Conservation (phyloP, 2,329 filamentous ascomycete species). For the Exserohilum turcica region DNA sequence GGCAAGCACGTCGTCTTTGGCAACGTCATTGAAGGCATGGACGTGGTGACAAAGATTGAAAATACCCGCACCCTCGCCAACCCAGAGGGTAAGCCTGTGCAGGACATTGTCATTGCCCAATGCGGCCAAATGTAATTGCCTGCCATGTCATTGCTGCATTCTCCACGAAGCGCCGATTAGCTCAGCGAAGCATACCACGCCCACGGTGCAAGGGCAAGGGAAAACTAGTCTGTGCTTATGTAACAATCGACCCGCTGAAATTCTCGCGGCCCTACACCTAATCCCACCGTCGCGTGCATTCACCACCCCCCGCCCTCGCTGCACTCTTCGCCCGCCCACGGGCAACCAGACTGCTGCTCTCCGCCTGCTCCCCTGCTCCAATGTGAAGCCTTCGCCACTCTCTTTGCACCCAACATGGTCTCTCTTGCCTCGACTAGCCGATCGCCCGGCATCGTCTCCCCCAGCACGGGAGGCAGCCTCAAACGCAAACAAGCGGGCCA, state of each 20-base stretch:
- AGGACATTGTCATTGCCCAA: conserved; percentile 82
- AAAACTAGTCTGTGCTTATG: conserved; percentile 7
- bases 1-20: conserved; percentile 96
- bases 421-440: conserved; percentile 44
- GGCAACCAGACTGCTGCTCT: not conserved
- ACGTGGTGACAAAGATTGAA: conserved; percentile 91
- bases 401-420: conserved; percentile 39
- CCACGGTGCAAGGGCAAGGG: not conserved
- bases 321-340: conserved; percentile 16
- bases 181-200: too few relatives aligned
- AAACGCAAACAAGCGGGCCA: conserved; percentile 45
- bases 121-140: conserved; percentile 84
- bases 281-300: conserved; percentile 21
- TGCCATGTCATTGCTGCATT: not conserved
- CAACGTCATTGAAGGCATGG: conserved; percentile 85
- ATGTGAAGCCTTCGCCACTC: conserved; percentile 34
- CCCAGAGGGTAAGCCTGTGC: conserved; percentile 76
- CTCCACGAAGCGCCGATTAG: not conserved
- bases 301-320: conserved; percentile 19
- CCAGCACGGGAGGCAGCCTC: conserved; percentile 41
- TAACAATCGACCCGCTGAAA: conserved; percentile 21
- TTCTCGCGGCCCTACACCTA: conserved; percentile 12
- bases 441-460: conserved; percentile 34
- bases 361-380: conserved; percentile 16
- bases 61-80: conserved; percentile 71